A percentile compares a stretch with the other conserved stretches of the same genome.
These are phyloP conservation scores for Pseudogymnoascus sp. DNA, from an alignment of 2,329 filamentous ascomycete species.

Conservation along the genomic window DNA sequence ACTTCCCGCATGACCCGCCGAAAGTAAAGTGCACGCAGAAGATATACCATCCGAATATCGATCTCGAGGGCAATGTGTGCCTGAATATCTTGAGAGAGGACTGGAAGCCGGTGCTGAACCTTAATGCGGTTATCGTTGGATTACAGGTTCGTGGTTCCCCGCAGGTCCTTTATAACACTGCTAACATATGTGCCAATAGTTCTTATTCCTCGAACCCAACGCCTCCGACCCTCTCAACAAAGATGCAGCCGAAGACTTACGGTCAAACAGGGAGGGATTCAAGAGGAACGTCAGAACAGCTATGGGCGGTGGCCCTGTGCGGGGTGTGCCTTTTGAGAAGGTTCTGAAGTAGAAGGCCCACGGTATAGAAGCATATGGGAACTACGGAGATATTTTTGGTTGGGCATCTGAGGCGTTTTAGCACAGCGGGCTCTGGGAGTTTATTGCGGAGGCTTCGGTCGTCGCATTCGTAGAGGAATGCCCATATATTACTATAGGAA, in stretches of 20 bases:
- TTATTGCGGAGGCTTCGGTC: neutral
- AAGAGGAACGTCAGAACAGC: slow-evolving; percentile 81
- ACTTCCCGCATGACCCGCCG: slow-evolving; percentile 94
- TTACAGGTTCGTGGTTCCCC: slow-evolving; percentile 57
- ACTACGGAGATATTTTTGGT: neutral
- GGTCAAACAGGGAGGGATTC: slow-evolving; percentile 79
- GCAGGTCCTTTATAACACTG: neutral
- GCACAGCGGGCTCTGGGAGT: slow-evolving; percentile 8
- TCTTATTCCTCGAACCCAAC: slow-evolving; percentile 96
- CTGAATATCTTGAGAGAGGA: slow-evolving; percentile 95
- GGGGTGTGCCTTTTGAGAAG: slow-evolving; percentile 67
- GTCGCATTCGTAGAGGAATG: neutral
- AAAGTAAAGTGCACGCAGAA: slow-evolving; percentile 97
- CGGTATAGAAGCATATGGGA: neutral
- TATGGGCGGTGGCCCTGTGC: slow-evolving; percentile 75
- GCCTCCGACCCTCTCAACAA: slow-evolving; percentile 97
- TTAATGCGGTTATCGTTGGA: slow-evolving; percentile 94
- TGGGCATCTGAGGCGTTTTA: slow-evolving; percentile 14
- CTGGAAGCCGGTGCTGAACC: slow-evolving; percentile 96
- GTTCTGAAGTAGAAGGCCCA: slow-evolving; percentile 57
- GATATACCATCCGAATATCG: slow-evolving; percentile 99
- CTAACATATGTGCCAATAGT: slow-evolving; percentile 45
- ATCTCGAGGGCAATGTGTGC: slow-evolving; percentile 95
- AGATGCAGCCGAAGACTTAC: slow-evolving; percentile 89
- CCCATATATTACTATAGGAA: slow-evolving; percentile 3